Conservation (phyloP, 139 green algal genomes). For the Micractinium conductrix region DNA sequence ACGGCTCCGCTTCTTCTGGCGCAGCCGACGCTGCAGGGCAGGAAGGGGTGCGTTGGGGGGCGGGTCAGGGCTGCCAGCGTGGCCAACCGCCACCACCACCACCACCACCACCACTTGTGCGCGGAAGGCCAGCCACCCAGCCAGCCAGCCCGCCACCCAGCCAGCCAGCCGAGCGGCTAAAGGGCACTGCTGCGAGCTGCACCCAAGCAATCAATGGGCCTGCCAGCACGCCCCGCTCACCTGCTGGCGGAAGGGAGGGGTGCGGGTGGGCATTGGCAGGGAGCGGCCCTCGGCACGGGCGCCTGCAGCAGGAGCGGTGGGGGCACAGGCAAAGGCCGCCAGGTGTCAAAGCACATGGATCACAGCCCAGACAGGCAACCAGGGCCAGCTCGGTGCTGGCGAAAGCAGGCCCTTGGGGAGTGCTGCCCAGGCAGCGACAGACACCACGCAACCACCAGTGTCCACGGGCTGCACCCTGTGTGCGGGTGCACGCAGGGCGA, state of each 20-base stretch:
- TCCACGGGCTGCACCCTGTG: neutral
- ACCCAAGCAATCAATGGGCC: neutral
- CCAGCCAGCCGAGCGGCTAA: neutral
- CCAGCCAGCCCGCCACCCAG: conserved; percentile 1
- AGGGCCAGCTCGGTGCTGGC: neutral
- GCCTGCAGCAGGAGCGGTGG: neutral
- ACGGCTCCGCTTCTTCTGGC: neutral
- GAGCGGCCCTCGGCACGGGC: neutral
- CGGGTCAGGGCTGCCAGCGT: neutral
- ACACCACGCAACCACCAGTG: neutral
- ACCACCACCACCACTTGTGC: too few relatives aligned
- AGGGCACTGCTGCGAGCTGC: neutral
- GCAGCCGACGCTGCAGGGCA: neutral
- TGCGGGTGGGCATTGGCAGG: neutral
- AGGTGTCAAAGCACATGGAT: neutral
- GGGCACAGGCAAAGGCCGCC: neutral
- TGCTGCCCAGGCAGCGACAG: neutral
- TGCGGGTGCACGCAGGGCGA: neutral
- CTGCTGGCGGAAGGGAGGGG: neutral
- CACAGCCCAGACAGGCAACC: neutral
- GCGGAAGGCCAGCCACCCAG: neutral
- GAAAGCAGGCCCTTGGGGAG: neutral
- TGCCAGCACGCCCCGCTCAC: neutral
- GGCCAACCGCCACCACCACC: neutral
- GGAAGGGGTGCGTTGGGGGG: neutral